Percentiles rank a stretch among this genome's conserved stretches.
phyloP scores from a whole-genome alignment of 2,329 filamentous ascomycete genomes.

The Microsporum ferrugineum region DNA sequence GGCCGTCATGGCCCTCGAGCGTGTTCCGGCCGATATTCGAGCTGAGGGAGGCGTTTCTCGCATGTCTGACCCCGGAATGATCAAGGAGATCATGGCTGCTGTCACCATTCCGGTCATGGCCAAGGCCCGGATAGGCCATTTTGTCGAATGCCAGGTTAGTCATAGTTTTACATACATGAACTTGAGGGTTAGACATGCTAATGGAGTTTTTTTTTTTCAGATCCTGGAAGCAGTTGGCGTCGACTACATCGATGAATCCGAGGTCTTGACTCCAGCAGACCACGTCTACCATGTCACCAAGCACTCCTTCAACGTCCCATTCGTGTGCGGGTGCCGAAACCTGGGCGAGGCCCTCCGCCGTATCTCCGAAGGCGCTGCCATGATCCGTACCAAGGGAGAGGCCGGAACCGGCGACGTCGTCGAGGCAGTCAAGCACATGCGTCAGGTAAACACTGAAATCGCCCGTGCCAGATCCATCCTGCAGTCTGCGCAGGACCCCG shows the following conservation, averaged over 20 bases:
- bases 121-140: constrained; percentile 94
- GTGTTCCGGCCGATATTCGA: constrained; percentile 92
- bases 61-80: constrained; percentile 92
- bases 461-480: constrained; percentile 53
- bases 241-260: constrained; percentile 96
- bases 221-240: constrained; percentile 90
- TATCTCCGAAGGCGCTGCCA: constrained; percentile 86
- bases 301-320: constrained; percentile 67
- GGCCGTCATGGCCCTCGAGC: constrained; percentile 97
- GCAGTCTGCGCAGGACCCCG: constrained; percentile 33
- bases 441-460: constrained; percentile 76
- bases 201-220: constrained; percentile 19
- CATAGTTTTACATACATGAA: background rate
- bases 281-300: constrained; percentile 87
- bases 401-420: constrained; percentile 94
- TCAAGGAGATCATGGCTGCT: constrained; percentile 85
- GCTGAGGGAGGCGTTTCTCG: constrained; percentile 83
- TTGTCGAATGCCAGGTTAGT: constrained; percentile 78
- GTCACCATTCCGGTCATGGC: constrained; percentile 99
- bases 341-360: constrained; percentile 84
- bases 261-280: constrained; percentile 93
- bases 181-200: too few relatives aligned
- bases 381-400: constrained; percentile 98
- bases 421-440: constrained; percentile 93
- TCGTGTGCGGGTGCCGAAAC: constrained; percentile 93